Evolutionary conservation across 2,329 filamentous ascomycete genomes (phyloP), one percentile per base, ranked within the genome.

Genomic region (Ophiosphaerella narmari): DNA sequence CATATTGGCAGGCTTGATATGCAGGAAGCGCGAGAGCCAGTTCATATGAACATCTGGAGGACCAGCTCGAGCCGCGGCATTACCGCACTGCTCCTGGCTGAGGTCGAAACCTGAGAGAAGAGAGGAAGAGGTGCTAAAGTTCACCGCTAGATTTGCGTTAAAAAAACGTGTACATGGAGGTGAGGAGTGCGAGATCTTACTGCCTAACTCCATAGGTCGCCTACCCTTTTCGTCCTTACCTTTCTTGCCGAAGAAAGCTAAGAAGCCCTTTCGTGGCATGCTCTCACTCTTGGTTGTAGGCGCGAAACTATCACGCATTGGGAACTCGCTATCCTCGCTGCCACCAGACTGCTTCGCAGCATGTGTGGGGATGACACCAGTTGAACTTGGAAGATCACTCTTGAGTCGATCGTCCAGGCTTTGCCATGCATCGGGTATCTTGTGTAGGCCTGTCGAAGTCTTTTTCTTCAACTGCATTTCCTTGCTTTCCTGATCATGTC

Each of bases 11-110:
- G 93, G 93, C 70, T 94, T 96, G 67, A 97, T 87, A 47, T 91
- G 86, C 77, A 97, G 90, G 39, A 97, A 84, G 13, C 90, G 88
- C 26, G 90, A 88, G 45, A 97, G 83, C 92, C 93, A 97, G 61
- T 88, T 96, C 66, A 60, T 65, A 43, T 74, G 91, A 86, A 67
- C 57, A 57, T 76, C 60, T 46, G 68, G 52, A 48, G 71, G 50
- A 43, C 61, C 54, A 39, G 55, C 29, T n/a, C 57, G 67, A 50
- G 48, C 62, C 50, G 41, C 29, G 35, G 86, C 64, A 83, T 88
- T 73, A 80, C 68, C 54, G 75, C 75, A 57, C 39, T 53, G 50
- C 8, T 65, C 63, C 65, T 54, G 48, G 1, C 70, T 72, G 71
- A 51, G 70, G 52, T 74, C 59, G 62, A 74, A 63, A 47, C 57